Evolutionary conservation across 2,329 filamentous ascomycete species (phyloP).

Genomic region (Scolecobasidium constrictum): DNA sequence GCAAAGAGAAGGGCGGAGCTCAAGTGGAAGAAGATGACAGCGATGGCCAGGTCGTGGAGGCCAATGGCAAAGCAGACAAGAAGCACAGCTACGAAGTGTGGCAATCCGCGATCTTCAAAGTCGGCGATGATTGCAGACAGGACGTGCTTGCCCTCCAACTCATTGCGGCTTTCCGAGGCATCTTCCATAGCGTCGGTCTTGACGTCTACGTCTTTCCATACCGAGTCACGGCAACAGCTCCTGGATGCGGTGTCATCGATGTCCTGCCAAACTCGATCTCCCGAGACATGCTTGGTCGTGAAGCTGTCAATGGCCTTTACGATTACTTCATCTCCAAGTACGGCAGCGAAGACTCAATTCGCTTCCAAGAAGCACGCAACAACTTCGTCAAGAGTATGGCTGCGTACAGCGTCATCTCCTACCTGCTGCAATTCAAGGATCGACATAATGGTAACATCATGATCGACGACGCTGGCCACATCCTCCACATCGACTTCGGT

Average conservation of each 20-base stretch:
- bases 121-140: slow-evolving; percentile 95
- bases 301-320: slow-evolving; percentile 95
- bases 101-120: slow-evolving; percentile 99
- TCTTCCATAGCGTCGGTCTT: slow-evolving; percentile 88
- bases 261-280: slow-evolving; percentile 96
- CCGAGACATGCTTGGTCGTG: slow-evolving; percentile 94
- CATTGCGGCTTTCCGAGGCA: slow-evolving; percentile 94
- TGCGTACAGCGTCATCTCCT: slow-evolving; percentile 93
- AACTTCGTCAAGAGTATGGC: slow-evolving; percentile 99
- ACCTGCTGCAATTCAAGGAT: slow-evolving; percentile 96
- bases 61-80: slow-evolving; percentile 28
- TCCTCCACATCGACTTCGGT: slow-evolving; percentile 96
- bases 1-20: slow-evolving; percentile 63
- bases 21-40: slow-evolving; percentile 43
- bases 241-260: slow-evolving; percentile 95
- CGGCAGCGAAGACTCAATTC: slow-evolving; percentile 87
- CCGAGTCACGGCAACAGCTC: slow-evolving; percentile 91
- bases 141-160: slow-evolving; percentile 95
- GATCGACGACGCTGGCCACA: slow-evolving; percentile 94
- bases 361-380: slow-evolving; percentile 86
- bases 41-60: slow-evolving; percentile 12
- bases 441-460: slow-evolving; percentile 99
- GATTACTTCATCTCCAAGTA: slow-evolving; percentile 98
- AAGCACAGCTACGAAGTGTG: slow-evolving; percentile 57
- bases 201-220: slow-evolving; percentile 97